Base-by-base conservation (phyloP, 2,329 filamentous ascomycete genomes). In the Colletotrichum noveboracense region DNA sequence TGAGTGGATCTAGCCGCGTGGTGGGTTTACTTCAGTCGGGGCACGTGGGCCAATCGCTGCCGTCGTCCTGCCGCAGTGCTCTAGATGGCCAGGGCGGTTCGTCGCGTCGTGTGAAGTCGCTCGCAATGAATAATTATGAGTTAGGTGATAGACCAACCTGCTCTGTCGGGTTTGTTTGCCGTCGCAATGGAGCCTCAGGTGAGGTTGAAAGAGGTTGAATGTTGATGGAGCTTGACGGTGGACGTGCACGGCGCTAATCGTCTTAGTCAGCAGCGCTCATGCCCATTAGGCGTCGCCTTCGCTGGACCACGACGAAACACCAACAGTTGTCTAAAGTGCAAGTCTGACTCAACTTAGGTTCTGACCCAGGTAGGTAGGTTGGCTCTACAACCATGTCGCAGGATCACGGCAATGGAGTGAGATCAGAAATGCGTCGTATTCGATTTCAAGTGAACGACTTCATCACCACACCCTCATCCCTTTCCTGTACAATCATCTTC, bases 191-290 rank as follows among this genome's bases (percentile, higher is more conserved):
- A 52, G 16, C 28, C 16, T 55, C 18, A 43, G 28, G 28, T 36
- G 10, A 24, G 34, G 58, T 64, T 73, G 73, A 62, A 75, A 75
- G 73, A 73, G 70, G 73, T 73, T 75, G 73, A 68, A 73, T 36
- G 56, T 68, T 73, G 68, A 71, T 43, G 38, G 72, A 75, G 56
- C 74, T 74, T 48, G 7, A 36, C 21, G 30, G n/a, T 68, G 70
- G 34, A 62, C 73, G 58, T 73, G 74, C 74, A 58, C 70, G 14
- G 28, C 62, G 70, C 48, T 68, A 52, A 3, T 6, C 9, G 3
- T 21, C 74, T 76, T 73, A 76, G 74, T 76, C 74, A 75, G 70
- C 73, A 26, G 7, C 10, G 14, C 60, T 24, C 38, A 26, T 38
- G 24, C 48, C 48, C 21, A 26, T 8, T 38, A 26, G 26, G 43